These are phyloP conservation scores for Daldinia bambusicola DNA, from an alignment of 495 filamentous ascomycete genomes.

Conservation along the genomic window DNA sequence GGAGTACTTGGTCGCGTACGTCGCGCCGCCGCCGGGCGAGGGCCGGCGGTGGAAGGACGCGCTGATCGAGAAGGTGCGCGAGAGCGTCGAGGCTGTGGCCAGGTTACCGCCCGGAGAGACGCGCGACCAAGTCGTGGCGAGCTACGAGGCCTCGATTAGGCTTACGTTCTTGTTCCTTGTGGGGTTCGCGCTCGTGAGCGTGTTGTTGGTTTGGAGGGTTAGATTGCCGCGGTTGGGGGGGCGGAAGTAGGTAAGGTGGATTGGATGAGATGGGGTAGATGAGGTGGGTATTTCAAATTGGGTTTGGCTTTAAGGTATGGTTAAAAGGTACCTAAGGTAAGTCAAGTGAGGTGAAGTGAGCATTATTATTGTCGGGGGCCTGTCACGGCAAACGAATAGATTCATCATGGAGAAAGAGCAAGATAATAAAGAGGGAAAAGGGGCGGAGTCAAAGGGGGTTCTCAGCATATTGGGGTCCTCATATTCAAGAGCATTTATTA, in stretches of 20 bases:
- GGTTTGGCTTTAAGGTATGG: too few relatives aligned
- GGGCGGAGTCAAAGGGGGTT: too few relatives aligned
- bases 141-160: conserved; percentile 68
- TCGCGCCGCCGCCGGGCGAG: conserved; percentile 58
- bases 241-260: conserved; percentile 47
- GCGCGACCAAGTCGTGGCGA: conserved; percentile 63
- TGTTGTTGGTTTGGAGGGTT: conserved; percentile 61
- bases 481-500: too few relatives aligned
- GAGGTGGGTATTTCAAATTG: too few relatives aligned
- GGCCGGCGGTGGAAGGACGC: conserved; percentile 43
- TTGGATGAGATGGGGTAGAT: background rate
- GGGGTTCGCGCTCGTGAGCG: conserved; percentile 60
- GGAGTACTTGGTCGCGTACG: conserved; percentile 65
- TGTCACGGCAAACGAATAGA: background rate
- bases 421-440: too few relatives aligned
- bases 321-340: too few relatives aligned
- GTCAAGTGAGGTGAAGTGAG: background rate
- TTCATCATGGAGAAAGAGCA: background rate
- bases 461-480: too few relatives aligned
- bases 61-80: conserved; percentile 52
- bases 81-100: conserved; percentile 57
- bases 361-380: background rate
- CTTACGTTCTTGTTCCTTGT: conserved; percentile 64
- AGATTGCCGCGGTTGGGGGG: conserved; percentile 65
- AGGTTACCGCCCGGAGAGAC: conserved; percentile 44